Percentiles rank a stretch among this genome's conserved stretches.
These are phyloP conservation scores for Solanum dulcamara DNA, from an alignment of 257 asterid species.

Conservation along the genomic window DNA sequence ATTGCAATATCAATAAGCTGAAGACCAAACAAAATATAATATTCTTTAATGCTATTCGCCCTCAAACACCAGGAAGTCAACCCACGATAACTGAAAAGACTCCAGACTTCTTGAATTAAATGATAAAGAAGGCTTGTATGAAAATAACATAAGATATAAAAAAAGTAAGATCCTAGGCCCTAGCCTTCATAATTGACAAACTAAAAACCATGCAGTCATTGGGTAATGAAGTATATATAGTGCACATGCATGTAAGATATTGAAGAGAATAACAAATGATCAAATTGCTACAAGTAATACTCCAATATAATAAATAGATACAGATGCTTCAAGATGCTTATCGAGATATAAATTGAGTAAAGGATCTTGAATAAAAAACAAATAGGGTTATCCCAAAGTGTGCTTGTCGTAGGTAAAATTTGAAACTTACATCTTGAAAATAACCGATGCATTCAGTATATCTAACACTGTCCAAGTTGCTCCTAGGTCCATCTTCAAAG, in stretches of 20 bases:
- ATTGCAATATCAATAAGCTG: neutral
- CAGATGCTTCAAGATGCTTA: neutral
- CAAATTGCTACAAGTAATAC: neutral
- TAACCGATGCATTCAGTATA: conserved; percentile 77
- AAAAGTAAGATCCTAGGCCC: neutral
- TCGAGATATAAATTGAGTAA: neutral
- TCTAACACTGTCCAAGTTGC: conserved; percentile 88
- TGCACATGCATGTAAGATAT: neutral
- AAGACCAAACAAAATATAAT: neutral
- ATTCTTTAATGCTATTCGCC: neutral
- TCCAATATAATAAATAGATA: neutral
- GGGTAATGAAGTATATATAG: neutral
- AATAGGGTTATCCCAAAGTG: neutral
- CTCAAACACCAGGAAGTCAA: neutral
- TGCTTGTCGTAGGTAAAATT: neutral
- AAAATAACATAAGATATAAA: neutral
- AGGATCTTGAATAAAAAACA: neutral
- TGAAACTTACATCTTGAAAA: conserved; percentile 68
- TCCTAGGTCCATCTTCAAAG: conserved; percentile 73
- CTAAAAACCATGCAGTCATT: neutral
- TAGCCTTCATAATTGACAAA: neutral
- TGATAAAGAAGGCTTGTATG: neutral
- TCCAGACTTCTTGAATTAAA: neutral
- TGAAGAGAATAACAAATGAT: neutral
- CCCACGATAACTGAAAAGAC: neutral